Conservation (phyloP, 2,329 filamentous ascomycete genomes). For the Elsinoe perseae region DNA sequence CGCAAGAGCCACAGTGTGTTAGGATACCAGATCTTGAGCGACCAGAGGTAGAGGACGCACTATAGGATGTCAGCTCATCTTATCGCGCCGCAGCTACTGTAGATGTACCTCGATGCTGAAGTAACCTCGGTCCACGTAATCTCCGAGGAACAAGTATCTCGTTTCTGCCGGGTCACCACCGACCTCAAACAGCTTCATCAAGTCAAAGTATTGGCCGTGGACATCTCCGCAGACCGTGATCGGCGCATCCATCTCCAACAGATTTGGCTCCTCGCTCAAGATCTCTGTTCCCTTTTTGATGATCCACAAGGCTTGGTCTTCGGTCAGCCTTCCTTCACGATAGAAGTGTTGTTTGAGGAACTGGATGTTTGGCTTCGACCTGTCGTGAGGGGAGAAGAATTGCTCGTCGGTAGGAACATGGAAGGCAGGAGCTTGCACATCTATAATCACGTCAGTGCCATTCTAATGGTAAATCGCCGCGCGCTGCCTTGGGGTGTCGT, state of each 20-base stretch:
- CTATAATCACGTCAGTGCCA: constrained; percentile 41
- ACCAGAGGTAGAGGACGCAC: constrained; percentile 97
- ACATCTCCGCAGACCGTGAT: constrained; percentile 98
- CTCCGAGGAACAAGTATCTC: constrained; percentile 90
- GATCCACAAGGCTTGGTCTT: constrained; percentile 96
- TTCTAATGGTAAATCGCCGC: neutral
- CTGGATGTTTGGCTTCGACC: constrained; percentile 78
- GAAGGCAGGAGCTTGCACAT: constrained; percentile 96
- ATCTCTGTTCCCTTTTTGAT: constrained; percentile 81
- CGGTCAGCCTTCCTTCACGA: constrained; percentile 89
- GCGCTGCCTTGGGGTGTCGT: constrained; percentile 1
- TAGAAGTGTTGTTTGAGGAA: constrained; percentile 99
- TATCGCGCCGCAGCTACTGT: neutral
- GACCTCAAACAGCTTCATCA: constrained; percentile 99
- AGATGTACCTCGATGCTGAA: constrained; percentile 80
- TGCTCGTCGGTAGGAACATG: constrained; percentile 86
- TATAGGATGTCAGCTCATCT: constrained; percentile 33
- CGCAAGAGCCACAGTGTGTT: constrained; percentile 94
- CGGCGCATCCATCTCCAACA: constrained; percentile 97
- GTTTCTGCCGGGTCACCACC: constrained; percentile 95
- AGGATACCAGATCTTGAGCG: constrained; percentile 97
- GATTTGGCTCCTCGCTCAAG: constrained; percentile 81
- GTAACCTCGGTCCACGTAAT: constrained; percentile 97
- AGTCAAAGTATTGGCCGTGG: constrained; percentile 96
- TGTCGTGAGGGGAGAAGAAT: constrained; percentile 83